These are phyloP conservation scores for Kwoniella mangroviensis DNA, from an alignment of 768 basidiomycete species.

Conservation along the genomic window DNA sequence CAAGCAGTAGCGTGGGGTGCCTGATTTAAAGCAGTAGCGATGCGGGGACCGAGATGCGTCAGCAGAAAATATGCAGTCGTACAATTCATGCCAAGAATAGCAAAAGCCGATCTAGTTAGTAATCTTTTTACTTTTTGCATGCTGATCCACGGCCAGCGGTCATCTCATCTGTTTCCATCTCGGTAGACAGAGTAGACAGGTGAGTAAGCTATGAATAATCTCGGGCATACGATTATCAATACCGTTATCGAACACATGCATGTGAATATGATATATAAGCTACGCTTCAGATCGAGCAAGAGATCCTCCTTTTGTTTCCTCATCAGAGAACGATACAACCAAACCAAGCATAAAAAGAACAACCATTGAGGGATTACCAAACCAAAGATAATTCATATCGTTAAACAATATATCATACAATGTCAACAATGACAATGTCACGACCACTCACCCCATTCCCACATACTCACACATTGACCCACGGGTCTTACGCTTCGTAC, in stretches of 20 bases:
- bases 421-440: neutral
- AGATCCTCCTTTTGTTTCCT: neutral
- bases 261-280: constrained; percentile 8
- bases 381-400: neutral
- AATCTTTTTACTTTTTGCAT: neutral
- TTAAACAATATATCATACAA: neutral
- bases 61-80: neutral
- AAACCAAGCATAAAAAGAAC: neutral
- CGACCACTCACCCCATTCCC: constrained; percentile 39
- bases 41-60: constrained; percentile 1
- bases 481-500: constrained; percentile 11
- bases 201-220: constrained; percentile 1
- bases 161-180: neutral
- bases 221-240: neutral
- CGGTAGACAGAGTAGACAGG: neutral
- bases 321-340: constrained; percentile 14
- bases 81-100: neutral
- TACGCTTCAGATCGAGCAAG: no score
- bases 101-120: constrained; percentile 9
- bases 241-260: neutral
- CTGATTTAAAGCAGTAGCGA: neutral
- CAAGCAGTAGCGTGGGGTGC: neutral
- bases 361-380: neutral
- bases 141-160: constrained; percentile 1
- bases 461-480: constrained; percentile 20